Evolutionary conservation across 805 yeast genomes (phyloP).

Genomic region (Kazachstania martiniae): DNA sequence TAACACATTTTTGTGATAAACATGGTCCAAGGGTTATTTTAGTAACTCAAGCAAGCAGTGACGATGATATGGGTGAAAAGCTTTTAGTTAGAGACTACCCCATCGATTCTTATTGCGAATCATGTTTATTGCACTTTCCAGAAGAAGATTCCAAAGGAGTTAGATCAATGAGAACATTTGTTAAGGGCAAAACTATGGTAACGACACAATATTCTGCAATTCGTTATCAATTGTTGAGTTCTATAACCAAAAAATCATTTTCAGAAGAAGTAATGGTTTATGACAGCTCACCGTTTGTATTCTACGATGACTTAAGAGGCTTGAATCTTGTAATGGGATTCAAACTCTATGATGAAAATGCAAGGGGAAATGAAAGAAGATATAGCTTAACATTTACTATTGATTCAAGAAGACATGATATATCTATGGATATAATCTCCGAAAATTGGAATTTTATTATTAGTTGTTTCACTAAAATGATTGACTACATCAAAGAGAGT

Average conservation of each 20-base stretch:
- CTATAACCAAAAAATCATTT: conserved; percentile 50
- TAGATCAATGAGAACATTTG: conserved; percentile 27
- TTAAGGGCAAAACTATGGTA: conserved; percentile 27
- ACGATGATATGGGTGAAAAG: conserved; percentile 13
- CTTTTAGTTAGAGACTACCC: conserved; percentile 32
- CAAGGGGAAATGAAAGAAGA: conserved; percentile 65
- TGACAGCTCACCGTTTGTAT: conserved; percentile 47
- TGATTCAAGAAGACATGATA: conserved; percentile 37
- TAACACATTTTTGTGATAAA: conserved; percentile 69
- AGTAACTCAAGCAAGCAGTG: conserved; percentile 42
- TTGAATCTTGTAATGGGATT: conserved; percentile 49
- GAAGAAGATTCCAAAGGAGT: conserved; percentile 10
- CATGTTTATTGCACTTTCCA: conserved; percentile 50
- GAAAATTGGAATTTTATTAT: conserved; percentile 43
- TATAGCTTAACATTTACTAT: conserved; percentile 49
- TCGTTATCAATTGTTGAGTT: conserved; percentile 44
- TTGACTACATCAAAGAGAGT: conserved; percentile 29
- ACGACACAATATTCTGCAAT: conserved; percentile 53
- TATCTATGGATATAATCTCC: conserved; percentile 28
- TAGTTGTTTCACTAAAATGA: conserved; percentile 31
- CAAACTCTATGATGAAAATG: conserved; percentile 51
- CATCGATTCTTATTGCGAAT: conserved; percentile 42
- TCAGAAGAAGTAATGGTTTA: conserved; percentile 58
- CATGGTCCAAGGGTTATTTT: conserved; percentile 63
- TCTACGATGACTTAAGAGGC: conserved; percentile 53